These are phyloP conservation scores for Tetradesmus obliquus DNA, from an alignment of 139 green algal species.

Conservation along the genomic window DNA sequence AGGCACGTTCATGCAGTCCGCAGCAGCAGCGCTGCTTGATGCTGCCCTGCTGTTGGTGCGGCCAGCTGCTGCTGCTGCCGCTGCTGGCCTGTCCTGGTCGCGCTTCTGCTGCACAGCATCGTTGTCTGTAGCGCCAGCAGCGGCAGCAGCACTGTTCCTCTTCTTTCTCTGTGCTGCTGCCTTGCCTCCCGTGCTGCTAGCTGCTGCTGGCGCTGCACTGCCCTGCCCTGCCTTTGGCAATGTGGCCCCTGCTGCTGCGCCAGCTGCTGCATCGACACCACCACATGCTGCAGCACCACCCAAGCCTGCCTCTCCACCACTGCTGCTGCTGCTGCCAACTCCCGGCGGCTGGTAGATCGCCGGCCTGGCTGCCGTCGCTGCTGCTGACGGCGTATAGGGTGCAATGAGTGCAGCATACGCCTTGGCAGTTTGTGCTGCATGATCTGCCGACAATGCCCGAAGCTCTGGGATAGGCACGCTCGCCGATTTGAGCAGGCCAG, in stretches of 20 bases:
- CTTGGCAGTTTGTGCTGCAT: slow-evolving; percentile 25
- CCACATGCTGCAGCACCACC: not conserved
- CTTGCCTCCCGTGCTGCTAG: not conserved
- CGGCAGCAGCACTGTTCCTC: not conserved
- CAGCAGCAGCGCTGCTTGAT: not conserved
- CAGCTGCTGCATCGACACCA: not conserved
- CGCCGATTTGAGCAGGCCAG: not conserved
- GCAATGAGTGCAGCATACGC: slow-evolving; percentile 12
- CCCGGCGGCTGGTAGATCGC: slow-evolving; percentile 26
- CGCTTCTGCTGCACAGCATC: not conserved
- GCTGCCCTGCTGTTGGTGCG: not conserved
- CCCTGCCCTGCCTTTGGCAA: not conserved
- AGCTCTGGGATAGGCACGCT: not conserved
- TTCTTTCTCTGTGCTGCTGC: not conserved
- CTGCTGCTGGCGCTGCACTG: not conserved
- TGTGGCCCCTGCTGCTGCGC: not conserved
- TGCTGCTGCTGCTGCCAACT: not conserved
- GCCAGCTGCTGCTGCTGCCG: not conserved
- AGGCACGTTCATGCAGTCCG: not conserved
- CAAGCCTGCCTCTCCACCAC: not conserved
- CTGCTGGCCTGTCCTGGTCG: not conserved
- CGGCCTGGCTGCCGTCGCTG: slow-evolving; percentile 3
- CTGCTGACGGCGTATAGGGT: slow-evolving; percentile 22
- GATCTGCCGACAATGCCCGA: not conserved
- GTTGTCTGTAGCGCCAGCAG: not conserved